phyloP scores from a whole-genome alignment of 345 rosid genomes.

The Syzygium grande region DNA sequence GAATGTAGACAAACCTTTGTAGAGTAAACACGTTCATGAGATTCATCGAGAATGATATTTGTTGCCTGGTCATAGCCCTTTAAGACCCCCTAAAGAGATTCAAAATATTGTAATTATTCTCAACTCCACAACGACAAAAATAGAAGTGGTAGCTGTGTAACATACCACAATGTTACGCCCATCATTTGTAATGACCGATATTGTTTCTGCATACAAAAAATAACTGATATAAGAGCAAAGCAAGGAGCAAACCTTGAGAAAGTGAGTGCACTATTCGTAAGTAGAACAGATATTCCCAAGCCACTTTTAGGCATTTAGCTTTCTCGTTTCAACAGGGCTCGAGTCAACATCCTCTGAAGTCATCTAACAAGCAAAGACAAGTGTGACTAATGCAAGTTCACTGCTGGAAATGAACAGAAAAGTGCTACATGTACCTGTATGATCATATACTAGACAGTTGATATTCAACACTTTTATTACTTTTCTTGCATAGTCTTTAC shows the following conservation, averaged over 20 bases:
- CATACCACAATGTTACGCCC: conserved; percentile 97
- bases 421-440: not conserved
- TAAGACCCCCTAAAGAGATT: conserved; percentile 48
- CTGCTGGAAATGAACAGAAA: not conserved
- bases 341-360: not conserved
- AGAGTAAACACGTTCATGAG: conserved; percentile 96
- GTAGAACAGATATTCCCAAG: not conserved
- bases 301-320: not conserved
- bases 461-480: not conserved
- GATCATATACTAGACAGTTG: not conserved
- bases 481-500: not conserved
- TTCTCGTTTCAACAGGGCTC: not conserved
- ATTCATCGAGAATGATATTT: conserved; percentile 91
- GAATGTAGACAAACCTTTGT: conserved; percentile 50
- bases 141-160: not conserved
- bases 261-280: not conserved
- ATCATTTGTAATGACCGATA: conserved; percentile 91
- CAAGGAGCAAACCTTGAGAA: not conserved
- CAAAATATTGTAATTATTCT: not conserved
- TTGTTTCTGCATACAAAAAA: conserved; percentile 44
- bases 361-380: not conserved
- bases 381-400: not conserved
- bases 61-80: conserved; percentile 98
- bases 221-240: not conserved
- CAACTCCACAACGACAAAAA: not conserved